These are phyloP conservation scores for Neofusicoccum ribis DNA, from an alignment of 2,329 filamentous ascomycete species.

Conservation along the genomic window DNA sequence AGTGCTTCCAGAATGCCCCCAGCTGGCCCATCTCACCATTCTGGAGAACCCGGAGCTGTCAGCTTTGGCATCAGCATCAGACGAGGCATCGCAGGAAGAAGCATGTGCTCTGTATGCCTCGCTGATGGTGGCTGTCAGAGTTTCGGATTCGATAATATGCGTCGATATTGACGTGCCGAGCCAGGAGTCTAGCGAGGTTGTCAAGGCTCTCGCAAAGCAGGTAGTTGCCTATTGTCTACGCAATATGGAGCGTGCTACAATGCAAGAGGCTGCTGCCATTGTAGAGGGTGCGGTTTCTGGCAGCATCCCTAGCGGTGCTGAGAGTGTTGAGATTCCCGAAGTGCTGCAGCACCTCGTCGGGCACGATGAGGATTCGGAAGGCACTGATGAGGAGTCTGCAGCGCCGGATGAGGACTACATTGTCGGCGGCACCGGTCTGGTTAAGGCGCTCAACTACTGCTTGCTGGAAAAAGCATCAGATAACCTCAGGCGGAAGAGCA, in stretches of 20 bases:
- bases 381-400: conserved; percentile 62
- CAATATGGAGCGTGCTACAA: conserved; percentile 80
- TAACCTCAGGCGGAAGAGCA: conserved; percentile 34
- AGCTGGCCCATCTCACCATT: conserved; percentile 82
- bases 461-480: conserved; percentile 75
- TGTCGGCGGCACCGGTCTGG: conserved; percentile 90
- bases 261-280: conserved; percentile 58
- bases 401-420: conserved; percentile 93
- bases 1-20: conserved; percentile 78
- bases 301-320: conserved; percentile 42
- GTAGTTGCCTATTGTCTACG: conserved; percentile 92
- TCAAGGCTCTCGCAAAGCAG: conserved; percentile 89
- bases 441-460: conserved; percentile 89
- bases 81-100: conserved; percentile 83
- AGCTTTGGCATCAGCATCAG: conserved; percentile 70
- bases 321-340: conserved; percentile 66
- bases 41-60: conserved; percentile 76
- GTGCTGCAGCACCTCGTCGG: conserved; percentile 86
- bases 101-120: conserved; percentile 92
- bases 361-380: conserved; percentile 54
- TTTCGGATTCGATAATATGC: conserved; percentile 81
- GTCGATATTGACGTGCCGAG: conserved; percentile 89
- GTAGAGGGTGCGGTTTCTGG: conserved; percentile 37
- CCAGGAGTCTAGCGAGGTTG: conserved; percentile 79
- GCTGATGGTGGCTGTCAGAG: conserved; percentile 79